Percentiles rank a stretch among this genome's conserved stretches.
These are phyloP conservation scores for Croton laevigatus DNA, from an alignment of 441 rosid genomes.

Conservation along the genomic window DNA sequence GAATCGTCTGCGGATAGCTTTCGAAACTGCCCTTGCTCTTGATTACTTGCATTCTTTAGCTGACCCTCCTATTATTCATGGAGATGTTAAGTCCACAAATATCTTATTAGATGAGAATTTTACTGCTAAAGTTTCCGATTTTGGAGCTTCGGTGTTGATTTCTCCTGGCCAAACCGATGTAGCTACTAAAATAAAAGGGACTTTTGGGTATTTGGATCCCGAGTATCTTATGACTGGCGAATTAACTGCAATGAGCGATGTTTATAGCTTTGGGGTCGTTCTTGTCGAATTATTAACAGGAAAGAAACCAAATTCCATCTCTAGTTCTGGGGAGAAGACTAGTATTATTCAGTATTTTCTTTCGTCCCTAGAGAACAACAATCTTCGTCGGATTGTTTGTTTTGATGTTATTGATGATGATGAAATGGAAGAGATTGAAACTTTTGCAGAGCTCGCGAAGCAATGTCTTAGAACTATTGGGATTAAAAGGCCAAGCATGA, in stretches of 20 bases:
- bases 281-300: slow-evolving; percentile 35
- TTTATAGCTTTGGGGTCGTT: slow-evolving; percentile 33
- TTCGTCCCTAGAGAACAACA: slow-evolving; percentile 12
- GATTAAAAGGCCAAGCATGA: too few species aligned
- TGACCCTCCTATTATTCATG: slow-evolving; percentile 21
- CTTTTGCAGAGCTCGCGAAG: too few species aligned
- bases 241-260: too few species aligned
- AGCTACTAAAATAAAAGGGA: slow-evolving; percentile 23
- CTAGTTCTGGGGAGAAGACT: slow-evolving; percentile 19
- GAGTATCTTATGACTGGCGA: slow-evolving; percentile 27
- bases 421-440: too few species aligned
- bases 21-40: slow-evolving; percentile 20
- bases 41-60: slow-evolving; percentile 24
- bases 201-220: slow-evolving; percentile 35
- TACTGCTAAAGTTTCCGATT: too few species aligned
- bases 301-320: too few species aligned
- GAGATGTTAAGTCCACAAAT: too few species aligned
- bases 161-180: slow-evolving; percentile 15
- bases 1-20: slow-evolving; percentile 15
- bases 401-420: too few species aligned
- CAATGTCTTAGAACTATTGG: too few species aligned
- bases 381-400: too few species aligned
- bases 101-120: too few species aligned
- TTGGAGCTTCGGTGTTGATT: too few species aligned
- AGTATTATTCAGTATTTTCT: slow-evolving; percentile 21